Evolutionary conservation across 2,329 filamentous ascomycete species (phyloP), one percentile per base, ranked within the genome.

Genomic region (Leptodontidium sp.): DNA sequence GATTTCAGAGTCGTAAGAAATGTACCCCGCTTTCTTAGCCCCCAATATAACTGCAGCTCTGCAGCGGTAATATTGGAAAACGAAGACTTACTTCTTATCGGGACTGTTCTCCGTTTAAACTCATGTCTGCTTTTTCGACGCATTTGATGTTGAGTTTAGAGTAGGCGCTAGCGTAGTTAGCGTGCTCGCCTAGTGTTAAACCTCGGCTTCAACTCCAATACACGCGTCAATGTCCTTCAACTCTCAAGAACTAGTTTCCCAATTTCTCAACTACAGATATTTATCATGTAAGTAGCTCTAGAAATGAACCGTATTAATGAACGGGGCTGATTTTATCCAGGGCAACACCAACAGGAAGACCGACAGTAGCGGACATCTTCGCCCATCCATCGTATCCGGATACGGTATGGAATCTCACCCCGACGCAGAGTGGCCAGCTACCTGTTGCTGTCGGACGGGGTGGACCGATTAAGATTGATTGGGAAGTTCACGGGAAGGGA

Each of bases 401-500:
- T 59, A 86, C 88, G 1, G 83, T 89, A 79, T 94, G 91, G 90
- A 83, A 87, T 35, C 86, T 97, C 26, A 85, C 89, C 74, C 90
- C 93, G 5, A 85, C 88, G 59, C 83, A 84, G 50, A 84, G 85
- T 61, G 93, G 90, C 4, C 85, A 84, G 53, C 77, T 88, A 7
- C 80, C 87, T 2, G 92, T 93, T 35, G 93, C 91, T n/a, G 83
- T 86, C 66, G 87, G 82, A 47, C 86, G 92, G 74, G 91, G 93
- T 71, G 93, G 92, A 1, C 93, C 93, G 24, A 82, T 97, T 72
- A 86, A 91, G 57, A 88, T 97, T 64, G 84, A 88, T 64, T 97
- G 92, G 85, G 92, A 96, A 80, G 83, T 96, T 59, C 93, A 97
- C 81, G 93, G 93, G 66, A 82, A 85, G 70, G 93, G 93, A 3